Percentiles rank a stretch among this genome's conserved stretches.
Evolutionary conservation across 2,329 filamentous ascomycete genomes (phyloP).

Genomic region (Sporothrix pallida): DNA sequence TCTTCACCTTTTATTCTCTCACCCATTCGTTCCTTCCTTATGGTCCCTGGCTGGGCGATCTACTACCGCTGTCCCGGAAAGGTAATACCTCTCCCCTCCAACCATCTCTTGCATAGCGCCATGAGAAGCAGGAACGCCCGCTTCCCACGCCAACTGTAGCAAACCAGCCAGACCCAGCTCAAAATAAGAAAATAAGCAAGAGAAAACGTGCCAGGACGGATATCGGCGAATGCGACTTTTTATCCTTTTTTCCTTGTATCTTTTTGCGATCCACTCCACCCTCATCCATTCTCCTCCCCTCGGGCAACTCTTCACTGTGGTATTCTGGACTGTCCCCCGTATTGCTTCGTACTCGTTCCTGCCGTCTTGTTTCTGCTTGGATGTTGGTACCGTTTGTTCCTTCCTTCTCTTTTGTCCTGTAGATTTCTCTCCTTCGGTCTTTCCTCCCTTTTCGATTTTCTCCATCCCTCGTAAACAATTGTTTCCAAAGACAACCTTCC

Average conservation of each 20-base stretch:
- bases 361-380: not conserved
- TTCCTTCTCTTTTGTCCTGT: constrained; percentile 6
- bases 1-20: constrained; percentile 3
- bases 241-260: not conserved
- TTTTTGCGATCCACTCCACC: constrained; percentile 3
- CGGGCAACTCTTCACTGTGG: constrained; percentile 15
- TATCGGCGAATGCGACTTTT: constrained; percentile 23
- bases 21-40: constrained; percentile 12
- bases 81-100: not conserved
- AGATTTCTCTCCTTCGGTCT: not conserved
- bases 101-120: not conserved
- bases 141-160: not conserved
- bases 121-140: constrained; percentile 26
- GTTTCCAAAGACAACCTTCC: not conserved
- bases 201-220: constrained; percentile 12
- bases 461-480: not conserved
- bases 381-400: not conserved
- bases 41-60: constrained; percentile 21
- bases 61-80: not conserved
- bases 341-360: constrained; percentile 15
- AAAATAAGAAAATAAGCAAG: not conserved
- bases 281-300: not conserved
- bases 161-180: not conserved
- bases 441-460: not conserved
- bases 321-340: not conserved